Percentiles rank a stretch among this genome's conserved stretches.
phyloP scores from a whole-genome alignment of 192 early-diverging fungal genomes.

The Umbelopsis sp. region DNA sequence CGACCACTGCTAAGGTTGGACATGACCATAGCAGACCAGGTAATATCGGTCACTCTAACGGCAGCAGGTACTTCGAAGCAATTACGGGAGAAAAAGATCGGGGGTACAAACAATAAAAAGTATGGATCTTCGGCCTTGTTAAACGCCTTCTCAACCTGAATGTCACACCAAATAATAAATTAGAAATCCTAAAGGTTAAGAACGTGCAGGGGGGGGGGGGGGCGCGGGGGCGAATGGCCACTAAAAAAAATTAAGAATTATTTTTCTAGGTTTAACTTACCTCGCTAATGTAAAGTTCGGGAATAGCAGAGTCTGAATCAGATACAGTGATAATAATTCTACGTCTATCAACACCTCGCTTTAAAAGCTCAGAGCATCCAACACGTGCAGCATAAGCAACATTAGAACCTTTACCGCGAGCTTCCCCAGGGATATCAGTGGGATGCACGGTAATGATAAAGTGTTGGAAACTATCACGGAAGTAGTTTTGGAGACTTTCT shows the following conservation, averaged over 20 bases:
- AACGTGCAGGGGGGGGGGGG: not conserved
- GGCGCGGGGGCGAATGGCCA: not conserved
- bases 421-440: slow-evolving; percentile 62
- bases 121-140: slow-evolving; percentile 47
- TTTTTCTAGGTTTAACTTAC: slow-evolving; percentile 13
- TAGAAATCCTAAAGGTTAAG: slow-evolving; percentile 4
- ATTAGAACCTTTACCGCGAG: slow-evolving; percentile 74
- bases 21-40: slow-evolving; percentile 77
- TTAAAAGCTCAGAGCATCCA: slow-evolving; percentile 30
- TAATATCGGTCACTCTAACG: slow-evolving; percentile 72
- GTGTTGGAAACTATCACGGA: slow-evolving; percentile 62
- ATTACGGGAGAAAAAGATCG: slow-evolving; percentile 62
- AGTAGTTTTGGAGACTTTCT: slow-evolving; percentile 51
- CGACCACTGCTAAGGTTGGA: slow-evolving; percentile 65
- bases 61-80: slow-evolving; percentile 68
- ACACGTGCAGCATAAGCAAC: slow-evolving; percentile 65
- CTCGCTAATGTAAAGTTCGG: slow-evolving; percentile 69
- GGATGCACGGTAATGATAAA: slow-evolving; percentile 76
- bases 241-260: not conserved
- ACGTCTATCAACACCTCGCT: slow-evolving; percentile 46
- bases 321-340: slow-evolving; percentile 70
- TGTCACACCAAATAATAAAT: slow-evolving; percentile 15
- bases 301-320: slow-evolving; percentile 74
- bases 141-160: slow-evolving; percentile 42
- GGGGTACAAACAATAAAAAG: slow-evolving; percentile 43